phyloP scores from a whole-genome alignment of 1,139 yeast species.

The Nadsonia starkeyi-henricii region DNA sequence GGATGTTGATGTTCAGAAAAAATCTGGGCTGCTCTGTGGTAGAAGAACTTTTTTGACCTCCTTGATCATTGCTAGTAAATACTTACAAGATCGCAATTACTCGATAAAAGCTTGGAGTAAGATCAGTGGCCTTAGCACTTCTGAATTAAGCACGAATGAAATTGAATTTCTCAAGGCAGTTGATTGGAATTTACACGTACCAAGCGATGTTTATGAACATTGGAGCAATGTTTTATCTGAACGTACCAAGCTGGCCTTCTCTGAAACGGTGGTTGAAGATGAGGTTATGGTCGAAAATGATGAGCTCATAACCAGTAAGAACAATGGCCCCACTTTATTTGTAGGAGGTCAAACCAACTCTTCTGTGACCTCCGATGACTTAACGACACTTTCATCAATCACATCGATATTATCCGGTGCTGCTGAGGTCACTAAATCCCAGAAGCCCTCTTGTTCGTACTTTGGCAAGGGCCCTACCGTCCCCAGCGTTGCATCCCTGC shows the following conservation, averaged over 20 bases:
- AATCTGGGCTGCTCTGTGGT: constrained; percentile 31
- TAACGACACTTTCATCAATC: too few species aligned
- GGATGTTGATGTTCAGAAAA: constrained; percentile 7
- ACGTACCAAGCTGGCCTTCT: constrained; percentile 19
- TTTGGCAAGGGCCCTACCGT: not conserved
- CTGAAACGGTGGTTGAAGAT: not conserved
- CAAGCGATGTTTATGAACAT: constrained; percentile 35
- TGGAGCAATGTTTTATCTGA: constrained; percentile 30
- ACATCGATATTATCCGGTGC: too few species aligned
- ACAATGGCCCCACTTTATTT: not conserved
- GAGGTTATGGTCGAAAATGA: not conserved
- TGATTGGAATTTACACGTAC: constrained; percentile 43
- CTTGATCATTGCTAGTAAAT: constrained; percentile 57
- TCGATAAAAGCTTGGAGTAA: constrained; percentile 63
- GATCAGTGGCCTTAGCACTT: constrained; percentile 47
- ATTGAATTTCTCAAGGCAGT: constrained; percentile 37
- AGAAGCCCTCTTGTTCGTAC: not conserved
- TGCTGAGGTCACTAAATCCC: not conserved
- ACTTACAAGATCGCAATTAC: constrained; percentile 59
- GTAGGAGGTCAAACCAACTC: not conserved
- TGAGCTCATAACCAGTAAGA: not conserved
- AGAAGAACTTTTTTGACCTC: constrained; percentile 54
- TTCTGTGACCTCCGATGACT: not conserved
- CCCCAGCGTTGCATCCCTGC: not conserved
- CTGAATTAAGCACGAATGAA: constrained; percentile 41